Base-by-base conservation (phyloP, 2,329 filamentous ascomycete genomes). In the Hypocrella siamensis region DNA sequence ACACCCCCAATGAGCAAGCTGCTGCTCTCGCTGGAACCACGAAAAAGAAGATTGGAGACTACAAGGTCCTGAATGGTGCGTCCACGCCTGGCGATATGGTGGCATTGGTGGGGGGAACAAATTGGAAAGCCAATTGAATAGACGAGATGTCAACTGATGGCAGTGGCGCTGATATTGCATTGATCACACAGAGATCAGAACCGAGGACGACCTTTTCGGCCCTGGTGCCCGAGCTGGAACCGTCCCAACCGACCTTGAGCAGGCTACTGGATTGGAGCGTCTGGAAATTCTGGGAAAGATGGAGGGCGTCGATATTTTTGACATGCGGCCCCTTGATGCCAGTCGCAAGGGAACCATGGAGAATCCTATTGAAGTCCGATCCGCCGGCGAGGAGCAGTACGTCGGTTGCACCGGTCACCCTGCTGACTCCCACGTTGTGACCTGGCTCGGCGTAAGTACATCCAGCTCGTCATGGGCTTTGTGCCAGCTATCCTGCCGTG, bases 281-380 rank as follows among this genome's bases (percentile, higher is more conserved):
- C 74, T 98, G 47, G 90, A 98, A 65, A 90, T 98, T 52, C 70
- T 98, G 57, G 90, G 90, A 63, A 98, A 98, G 76, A 93, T 96
- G 80, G 84, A 96, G 70, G 86, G 90, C 45, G 67, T 94, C 49
- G 90, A 98, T 56, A 69, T 96, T 56, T 98, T 98, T 67, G 86
- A 98, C 65, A 93, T 96, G 90, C 79, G 75, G 61, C 90, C 90
- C 41, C 74, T 98, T 48, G 90, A 96, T 58, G 70, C 88, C 42
- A 90, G 80, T 58, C 78, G 90, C 54, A 73, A 72, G 60, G 88
- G 88, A 82, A 96, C 90, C 38, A 58, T 93, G 51, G 71, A 92
- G 42, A 67, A 94, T 63, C 90, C 90, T 46, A 92, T 98, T 54
- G 52, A 79, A 35, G 85, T 98, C 58, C 80, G 79, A 63, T 86